Percentiles rank a stretch among this genome's conserved stretches.
Evolutionary conservation across 441 rosid genomes (phyloP).

Genomic region (Populus hybrid): DNA sequence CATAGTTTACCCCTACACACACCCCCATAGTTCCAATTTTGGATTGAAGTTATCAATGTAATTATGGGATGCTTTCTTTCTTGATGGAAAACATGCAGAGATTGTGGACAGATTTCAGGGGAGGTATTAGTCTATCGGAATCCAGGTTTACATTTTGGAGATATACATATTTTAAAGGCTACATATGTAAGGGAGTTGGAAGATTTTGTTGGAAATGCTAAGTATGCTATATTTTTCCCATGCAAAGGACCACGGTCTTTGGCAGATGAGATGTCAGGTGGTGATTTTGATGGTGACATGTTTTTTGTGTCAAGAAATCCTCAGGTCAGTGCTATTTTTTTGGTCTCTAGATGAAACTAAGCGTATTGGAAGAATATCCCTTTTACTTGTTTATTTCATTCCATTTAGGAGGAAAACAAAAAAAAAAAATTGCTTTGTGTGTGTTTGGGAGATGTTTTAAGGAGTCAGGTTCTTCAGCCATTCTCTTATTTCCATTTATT

Average conservation of each 20-base stretch:
- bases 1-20: not conserved
- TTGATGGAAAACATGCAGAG: slow-evolving; percentile 35
- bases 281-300: slow-evolving; percentile 79
- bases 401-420: not conserved
- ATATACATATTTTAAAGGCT: slow-evolving; percentile 65
- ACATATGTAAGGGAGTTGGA: slow-evolving; percentile 49
- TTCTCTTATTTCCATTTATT: not conserved
- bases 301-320: slow-evolving; percentile 70
- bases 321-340: slow-evolving; percentile 39
- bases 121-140: slow-evolving; percentile 69
- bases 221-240: slow-evolving; percentile 74
- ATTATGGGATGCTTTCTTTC: not conserved
- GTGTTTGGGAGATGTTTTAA: not conserved
- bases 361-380: not conserved
- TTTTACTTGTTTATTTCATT: not conserved
- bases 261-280: slow-evolving; percentile 77
- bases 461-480: not conserved
- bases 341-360: too few species aligned
- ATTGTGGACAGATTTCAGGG: slow-evolving; percentile 73
- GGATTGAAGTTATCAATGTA: not conserved
- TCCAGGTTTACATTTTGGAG: slow-evolving; percentile 87
- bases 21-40: not conserved
- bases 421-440: not conserved
- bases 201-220: slow-evolving; percentile 58
- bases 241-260: slow-evolving; percentile 64